phyloP scores from a whole-genome alignment of 306 rosid genomes.

The Trifolium subterraneum region DNA sequence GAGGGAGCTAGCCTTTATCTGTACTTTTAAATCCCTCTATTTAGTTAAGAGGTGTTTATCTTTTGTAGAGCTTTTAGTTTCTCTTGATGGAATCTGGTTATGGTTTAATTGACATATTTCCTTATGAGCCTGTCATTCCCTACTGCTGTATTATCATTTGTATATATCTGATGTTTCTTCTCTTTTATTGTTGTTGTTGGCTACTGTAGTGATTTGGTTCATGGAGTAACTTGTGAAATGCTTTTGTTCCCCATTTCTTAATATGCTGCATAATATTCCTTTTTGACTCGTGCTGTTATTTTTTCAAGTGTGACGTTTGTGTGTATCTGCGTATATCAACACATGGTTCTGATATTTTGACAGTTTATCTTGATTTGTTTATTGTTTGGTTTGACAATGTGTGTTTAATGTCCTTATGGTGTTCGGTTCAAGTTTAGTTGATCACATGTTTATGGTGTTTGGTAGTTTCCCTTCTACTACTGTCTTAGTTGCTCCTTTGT shows the following conservation, averaged over 20 bases:
- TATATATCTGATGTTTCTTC: background rate
- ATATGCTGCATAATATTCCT: background rate
- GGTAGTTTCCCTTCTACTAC: too few relatives aligned
- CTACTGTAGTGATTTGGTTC: too few relatives aligned
- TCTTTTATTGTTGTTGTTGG: background rate
- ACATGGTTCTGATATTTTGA: too few relatives aligned
- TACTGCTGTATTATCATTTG: conserved; percentile 15
- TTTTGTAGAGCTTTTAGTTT: conserved; percentile 55
- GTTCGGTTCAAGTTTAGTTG: too few relatives aligned
- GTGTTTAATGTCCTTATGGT: too few relatives aligned
- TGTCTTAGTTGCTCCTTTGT: too few relatives aligned
- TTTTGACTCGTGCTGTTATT: background rate
- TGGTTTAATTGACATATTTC: conserved; percentile 42
- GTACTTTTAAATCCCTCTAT: conserved; percentile 57
- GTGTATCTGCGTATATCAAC: too few relatives aligned
- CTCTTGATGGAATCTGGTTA: conserved; percentile 27
- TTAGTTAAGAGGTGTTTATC: conserved; percentile 60
- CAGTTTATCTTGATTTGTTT: too few relatives aligned
- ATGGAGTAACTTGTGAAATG: background rate
- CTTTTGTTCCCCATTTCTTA: background rate
- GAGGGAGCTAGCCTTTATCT: conserved; percentile 55
- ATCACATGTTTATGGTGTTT: too few relatives aligned
- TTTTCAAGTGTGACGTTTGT: background rate
- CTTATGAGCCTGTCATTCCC: conserved; percentile 12
- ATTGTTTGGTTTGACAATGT: background rate